Percentiles rank a stretch among this genome's conserved stretches.
These are phyloP conservation scores for Ailanthus altissimus DNA, from an alignment of 345 rosid genomes.

Conservation along the genomic window DNA sequence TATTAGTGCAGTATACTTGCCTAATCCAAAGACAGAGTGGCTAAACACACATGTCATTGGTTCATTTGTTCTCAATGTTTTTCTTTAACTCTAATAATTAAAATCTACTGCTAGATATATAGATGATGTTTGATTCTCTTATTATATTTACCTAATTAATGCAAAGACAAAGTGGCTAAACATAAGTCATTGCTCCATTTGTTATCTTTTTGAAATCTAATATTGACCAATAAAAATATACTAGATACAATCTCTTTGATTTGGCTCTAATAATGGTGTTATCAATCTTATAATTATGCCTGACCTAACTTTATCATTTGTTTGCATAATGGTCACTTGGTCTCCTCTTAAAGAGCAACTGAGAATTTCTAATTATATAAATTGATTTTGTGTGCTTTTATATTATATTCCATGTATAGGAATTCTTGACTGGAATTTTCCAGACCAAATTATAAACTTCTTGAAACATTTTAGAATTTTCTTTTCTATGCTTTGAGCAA, in stretches of 20 bases:
- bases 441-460: constrained; percentile 23
- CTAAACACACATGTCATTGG: neutral
- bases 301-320: constrained; percentile 17
- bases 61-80: neutral
- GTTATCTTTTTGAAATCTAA: no score
- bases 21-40: neutral
- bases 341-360: constrained; percentile 22
- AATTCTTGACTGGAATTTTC: neutral
- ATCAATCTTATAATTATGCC: constrained; percentile 15
- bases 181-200: no score
- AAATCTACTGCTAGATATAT: no score
- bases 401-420: constrained; percentile 10
- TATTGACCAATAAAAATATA: neutral
- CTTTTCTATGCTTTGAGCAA: constrained; percentile 11
- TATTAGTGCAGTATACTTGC: neutral
- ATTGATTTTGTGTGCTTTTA: neutral
- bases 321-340: constrained; percentile 14
- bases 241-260: neutral
- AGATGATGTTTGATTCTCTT: no score
- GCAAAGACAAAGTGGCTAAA: no score
- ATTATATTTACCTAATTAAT: no score
- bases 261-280: neutral
- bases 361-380: neutral
- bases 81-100: neutral
- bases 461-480: constrained; percentile 7